phyloP scores from a whole-genome alignment of 1,284 basidiomycete genomes.

The Ceratobasidium sp. region DNA sequence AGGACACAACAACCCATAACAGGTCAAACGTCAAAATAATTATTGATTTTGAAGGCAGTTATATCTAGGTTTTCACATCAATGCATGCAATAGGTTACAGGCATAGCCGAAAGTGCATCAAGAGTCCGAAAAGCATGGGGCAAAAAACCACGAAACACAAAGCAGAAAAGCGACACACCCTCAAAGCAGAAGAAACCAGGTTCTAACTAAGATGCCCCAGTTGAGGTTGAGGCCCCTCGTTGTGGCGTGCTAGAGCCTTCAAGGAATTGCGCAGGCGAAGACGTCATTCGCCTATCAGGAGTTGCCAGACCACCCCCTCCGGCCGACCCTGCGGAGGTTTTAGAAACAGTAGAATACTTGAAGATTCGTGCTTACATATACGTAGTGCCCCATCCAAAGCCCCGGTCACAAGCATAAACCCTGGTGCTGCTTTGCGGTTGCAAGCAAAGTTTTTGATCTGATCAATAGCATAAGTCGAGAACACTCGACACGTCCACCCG shows the following conservation, averaged over 20 bases:
- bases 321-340: not conserved
- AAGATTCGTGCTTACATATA: conserved; percentile 63
- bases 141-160: not conserved
- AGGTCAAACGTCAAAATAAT: not conserved
- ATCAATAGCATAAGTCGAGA: conserved; percentile 68
- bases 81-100: conserved; percentile 19
- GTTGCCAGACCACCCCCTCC: not conserved
- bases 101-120: conserved; percentile 4
- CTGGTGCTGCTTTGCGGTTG: conserved; percentile 74
- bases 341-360: not conserved
- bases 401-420: conserved; percentile 83
- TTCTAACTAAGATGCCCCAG: not conserved
- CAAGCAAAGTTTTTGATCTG: conserved; percentile 80
- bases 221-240: conserved; percentile 11
- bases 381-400: conserved; percentile 79
- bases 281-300: not conserved
- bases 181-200: not conserved
- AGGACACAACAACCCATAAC: not conserved
- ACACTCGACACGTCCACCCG: conserved; percentile 26
- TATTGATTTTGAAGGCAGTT: not conserved
- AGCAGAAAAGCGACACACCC: conserved; percentile 16
- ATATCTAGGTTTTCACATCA: conserved; percentile 5
- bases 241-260: not conserved
- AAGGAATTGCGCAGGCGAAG: conserved; percentile 1
- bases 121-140: not conserved